Conservation (phyloP, 2,329 filamentous ascomycete species). For the Capronia coronata region DNA sequence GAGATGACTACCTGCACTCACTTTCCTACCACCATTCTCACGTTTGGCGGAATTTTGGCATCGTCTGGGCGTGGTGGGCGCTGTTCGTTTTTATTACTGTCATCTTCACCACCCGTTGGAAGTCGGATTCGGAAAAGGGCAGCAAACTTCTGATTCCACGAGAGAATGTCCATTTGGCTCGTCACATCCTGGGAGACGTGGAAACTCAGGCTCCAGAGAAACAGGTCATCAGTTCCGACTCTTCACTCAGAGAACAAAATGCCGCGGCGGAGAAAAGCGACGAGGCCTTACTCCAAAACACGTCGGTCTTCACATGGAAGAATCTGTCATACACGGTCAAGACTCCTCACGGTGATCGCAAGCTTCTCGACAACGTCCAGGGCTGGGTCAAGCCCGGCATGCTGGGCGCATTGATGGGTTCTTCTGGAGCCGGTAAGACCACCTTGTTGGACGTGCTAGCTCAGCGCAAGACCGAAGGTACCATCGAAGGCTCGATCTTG, state of each 20-base stretch:
- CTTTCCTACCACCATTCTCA: slow-evolving; percentile 50
- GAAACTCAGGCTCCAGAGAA: slow-evolving; percentile 40
- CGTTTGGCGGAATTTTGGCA: slow-evolving; percentile 57
- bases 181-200: slow-evolving; percentile 39
- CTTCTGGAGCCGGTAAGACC: slow-evolving; percentile 67
- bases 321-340: slow-evolving; percentile 64
- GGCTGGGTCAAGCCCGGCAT: slow-evolving; percentile 73
- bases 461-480: slow-evolving; percentile 60
- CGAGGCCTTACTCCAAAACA: slow-evolving; percentile 53
- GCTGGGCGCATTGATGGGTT: slow-evolving; percentile 71
- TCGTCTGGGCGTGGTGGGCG: slow-evolving; percentile 58
- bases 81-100: slow-evolving; percentile 56
- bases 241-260: slow-evolving; percentile 1
- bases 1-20: slow-evolving; percentile 53
- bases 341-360: slow-evolving; percentile 48
- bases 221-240: slow-evolving; percentile 12
- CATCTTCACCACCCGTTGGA: slow-evolving; percentile 53
- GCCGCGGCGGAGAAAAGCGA: neutral
- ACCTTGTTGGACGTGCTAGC: slow-evolving; percentile 70
- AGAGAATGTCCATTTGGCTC: slow-evolving; percentile 45
- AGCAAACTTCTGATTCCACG: slow-evolving; percentile 56
- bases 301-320: slow-evolving; percentile 67
- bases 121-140: slow-evolving; percentile 47
- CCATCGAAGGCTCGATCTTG: slow-evolving; percentile 57
- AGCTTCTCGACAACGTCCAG: slow-evolving; percentile 60